A percentile compares a stretch with the other conserved stretches of the same genome.
Evolutionary conservation across 352 stramenopile species (phyloP).

Genomic region (Elongisporangium anandrum): DNA sequence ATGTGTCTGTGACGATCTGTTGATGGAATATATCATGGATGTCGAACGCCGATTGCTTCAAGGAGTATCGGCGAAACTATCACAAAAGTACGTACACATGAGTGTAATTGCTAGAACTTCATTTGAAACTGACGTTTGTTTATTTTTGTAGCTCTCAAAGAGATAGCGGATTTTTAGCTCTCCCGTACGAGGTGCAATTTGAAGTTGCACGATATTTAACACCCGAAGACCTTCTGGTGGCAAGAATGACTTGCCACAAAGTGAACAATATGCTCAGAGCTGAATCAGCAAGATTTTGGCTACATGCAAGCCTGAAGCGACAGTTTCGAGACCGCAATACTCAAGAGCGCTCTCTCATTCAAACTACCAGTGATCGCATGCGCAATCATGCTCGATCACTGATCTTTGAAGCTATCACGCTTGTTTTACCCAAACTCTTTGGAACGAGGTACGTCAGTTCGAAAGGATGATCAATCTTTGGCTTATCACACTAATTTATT

Average conservation of each 20-base stretch:
- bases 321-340: conserved; percentile 49
- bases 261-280: conserved; percentile 82
- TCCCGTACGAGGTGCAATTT: conserved; percentile 83
- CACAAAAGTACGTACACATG: conserved; percentile 32
- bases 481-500: conserved; percentile 2
- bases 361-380: conserved; percentile 41
- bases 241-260: conserved; percentile 69
- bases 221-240: conserved; percentile 73
- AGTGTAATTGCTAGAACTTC: background rate
- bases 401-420: conserved; percentile 75
- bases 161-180: conserved; percentile 51
- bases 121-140: background rate
- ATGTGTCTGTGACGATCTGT: conserved; percentile 70
- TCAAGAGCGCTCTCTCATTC: conserved; percentile 42
- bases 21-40: conserved; percentile 56
- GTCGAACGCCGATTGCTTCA: conserved; percentile 63
- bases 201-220: conserved; percentile 69
- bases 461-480: background rate
- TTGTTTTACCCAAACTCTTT: conserved; percentile 75
- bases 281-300: conserved; percentile 81
- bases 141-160: conserved; percentile 47
- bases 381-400: conserved; percentile 55
- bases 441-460: conserved; percentile 36
- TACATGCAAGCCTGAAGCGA: conserved; percentile 72
- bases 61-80: conserved; percentile 30